phyloP scores from a whole-genome alignment of 106 monocot species.

The Acanthochlamys bracteata region DNA sequence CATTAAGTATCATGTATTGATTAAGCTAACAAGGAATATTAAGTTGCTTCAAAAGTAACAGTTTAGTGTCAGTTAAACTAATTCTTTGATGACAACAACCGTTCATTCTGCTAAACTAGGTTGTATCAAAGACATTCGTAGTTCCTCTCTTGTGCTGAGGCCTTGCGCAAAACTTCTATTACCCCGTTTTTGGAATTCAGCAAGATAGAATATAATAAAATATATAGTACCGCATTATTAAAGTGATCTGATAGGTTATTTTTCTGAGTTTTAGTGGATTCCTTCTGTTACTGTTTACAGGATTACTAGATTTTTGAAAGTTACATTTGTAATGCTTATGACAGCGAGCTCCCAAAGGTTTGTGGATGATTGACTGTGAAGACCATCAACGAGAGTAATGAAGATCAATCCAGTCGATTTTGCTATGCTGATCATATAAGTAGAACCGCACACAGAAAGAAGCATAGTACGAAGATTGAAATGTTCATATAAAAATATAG shows the following conservation, averaged over 20 bases:
- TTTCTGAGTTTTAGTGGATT: neutral
- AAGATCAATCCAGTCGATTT: conserved; percentile 10
- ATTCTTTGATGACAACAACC: too few species aligned
- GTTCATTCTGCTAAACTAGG: too few species aligned
- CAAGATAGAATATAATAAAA: too few species aligned
- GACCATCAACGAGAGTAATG: conserved; percentile 5
- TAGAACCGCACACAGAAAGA: neutral
- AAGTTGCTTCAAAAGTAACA: too few species aligned
- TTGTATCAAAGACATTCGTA: too few species aligned
- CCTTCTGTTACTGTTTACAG: conserved; percentile 13
- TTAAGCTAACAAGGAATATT: neutral
- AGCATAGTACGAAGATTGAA: neutral
- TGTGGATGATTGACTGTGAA: conserved; percentile 18
- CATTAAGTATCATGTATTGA: neutral
- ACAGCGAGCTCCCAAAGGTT: conserved; percentile 33
- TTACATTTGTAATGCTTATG: conserved; percentile 53
- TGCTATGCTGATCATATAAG: conserved; percentile 3
- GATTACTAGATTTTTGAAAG: conserved; percentile 58
- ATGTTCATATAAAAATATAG: neutral
- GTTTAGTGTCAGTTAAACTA: too few species aligned
- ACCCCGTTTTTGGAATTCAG: too few species aligned
- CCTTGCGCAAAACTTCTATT: too few species aligned
- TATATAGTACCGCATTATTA: too few species aligned
- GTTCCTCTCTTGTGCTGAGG: too few species aligned
- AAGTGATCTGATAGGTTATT: neutral